Conservation (phyloP, 1,284 basidiomycete genomes). For the Leccinum laetum region DNA sequence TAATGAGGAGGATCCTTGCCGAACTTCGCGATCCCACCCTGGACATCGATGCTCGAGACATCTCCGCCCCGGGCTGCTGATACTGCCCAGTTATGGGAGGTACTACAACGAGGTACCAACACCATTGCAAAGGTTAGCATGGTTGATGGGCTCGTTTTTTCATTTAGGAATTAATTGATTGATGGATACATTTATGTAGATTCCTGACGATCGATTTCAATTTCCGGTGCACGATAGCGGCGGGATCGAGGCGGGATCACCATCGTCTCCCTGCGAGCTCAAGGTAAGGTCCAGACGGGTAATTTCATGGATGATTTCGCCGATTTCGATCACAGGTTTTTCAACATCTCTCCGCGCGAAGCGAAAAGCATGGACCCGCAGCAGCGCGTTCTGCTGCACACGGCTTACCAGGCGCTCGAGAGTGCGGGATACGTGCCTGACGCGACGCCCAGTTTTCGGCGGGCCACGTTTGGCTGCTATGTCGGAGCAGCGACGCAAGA, state of each 20-base stretch:
- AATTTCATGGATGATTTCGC: conserved; percentile 62
- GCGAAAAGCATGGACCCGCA: conserved; percentile 76
- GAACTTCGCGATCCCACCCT: conserved; percentile 16
- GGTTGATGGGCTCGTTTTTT: background rate
- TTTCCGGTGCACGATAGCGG: conserved; percentile 39
- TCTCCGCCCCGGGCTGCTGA: conserved; percentile 40
- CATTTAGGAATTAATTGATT: conserved; percentile 6
- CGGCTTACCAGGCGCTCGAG: conserved; percentile 68
- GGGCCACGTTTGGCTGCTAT: conserved; percentile 60
- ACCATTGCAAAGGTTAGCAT: conserved; percentile 55
- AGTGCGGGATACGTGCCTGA: conserved; percentile 67
- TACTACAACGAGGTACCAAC: conserved; percentile 57
- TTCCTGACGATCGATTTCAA: conserved; percentile 59
- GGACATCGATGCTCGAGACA: conserved; percentile 8
- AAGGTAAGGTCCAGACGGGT: conserved; percentile 55
- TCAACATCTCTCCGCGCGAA: conserved; percentile 71
- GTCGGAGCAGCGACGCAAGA: conserved; percentile 72
- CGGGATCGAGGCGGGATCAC: conserved; percentile 18
- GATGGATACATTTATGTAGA: conserved; percentile 36
- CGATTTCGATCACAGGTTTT: conserved; percentile 69
- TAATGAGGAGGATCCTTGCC: conserved; percentile 21
- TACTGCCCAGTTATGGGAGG: conserved; percentile 51
- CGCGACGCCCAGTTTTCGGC: conserved; percentile 48
- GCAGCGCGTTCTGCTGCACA: conserved; percentile 64
- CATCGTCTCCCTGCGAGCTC: conserved; percentile 37